A percentile compares a stretch with the other conserved stretches of the same genome.
Conservation (phyloP, 2,329 filamentous ascomycete genomes). For the Alternaria arbusti region DNA sequence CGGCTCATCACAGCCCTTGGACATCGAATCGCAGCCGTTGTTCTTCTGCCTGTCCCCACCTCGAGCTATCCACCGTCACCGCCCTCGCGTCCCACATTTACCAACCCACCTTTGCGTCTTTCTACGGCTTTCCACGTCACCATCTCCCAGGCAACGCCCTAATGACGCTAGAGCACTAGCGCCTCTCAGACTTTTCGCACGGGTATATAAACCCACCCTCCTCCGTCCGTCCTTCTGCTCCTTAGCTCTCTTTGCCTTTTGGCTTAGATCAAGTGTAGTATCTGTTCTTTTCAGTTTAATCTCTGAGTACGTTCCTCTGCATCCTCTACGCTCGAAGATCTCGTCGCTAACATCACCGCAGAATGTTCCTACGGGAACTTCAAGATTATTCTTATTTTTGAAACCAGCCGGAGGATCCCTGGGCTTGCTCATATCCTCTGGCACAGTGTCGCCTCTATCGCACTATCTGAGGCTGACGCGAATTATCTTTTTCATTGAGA, state of each 20-base stretch:
- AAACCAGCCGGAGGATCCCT: neutral
- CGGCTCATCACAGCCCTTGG: neutral
- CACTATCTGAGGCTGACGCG: neutral
- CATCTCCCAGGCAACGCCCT: neutral
- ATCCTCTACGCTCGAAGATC: neutral
- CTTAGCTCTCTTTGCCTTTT: slow-evolving; percentile 24
- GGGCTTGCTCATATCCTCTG: slow-evolving; percentile 1
- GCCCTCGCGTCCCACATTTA: neutral
- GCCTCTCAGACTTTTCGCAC: neutral
- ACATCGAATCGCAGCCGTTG: neutral
- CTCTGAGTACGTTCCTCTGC: slow-evolving; percentile 65
- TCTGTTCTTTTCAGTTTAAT: slow-evolving; percentile 92
- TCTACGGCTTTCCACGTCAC: neutral
- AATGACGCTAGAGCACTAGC: neutral
- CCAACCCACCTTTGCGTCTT: neutral
- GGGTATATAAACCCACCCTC: slow-evolving; percentile 1
- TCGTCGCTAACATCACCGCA: neutral
- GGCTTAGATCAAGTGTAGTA: slow-evolving; percentile 57
- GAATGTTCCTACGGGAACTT: neutral
- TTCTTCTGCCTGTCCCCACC: neutral
- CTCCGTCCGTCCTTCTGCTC: slow-evolving; percentile 5
- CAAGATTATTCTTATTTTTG: slow-evolving; percentile 11
- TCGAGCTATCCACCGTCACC: neutral
- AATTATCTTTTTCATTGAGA: slow-evolving; percentile 3
- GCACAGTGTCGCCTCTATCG: slow-evolving; percentile 2